These are phyloP conservation scores for Solanum etuberosum DNA, from an alignment of 257 asterid genomes.

Conservation along the genomic window DNA sequence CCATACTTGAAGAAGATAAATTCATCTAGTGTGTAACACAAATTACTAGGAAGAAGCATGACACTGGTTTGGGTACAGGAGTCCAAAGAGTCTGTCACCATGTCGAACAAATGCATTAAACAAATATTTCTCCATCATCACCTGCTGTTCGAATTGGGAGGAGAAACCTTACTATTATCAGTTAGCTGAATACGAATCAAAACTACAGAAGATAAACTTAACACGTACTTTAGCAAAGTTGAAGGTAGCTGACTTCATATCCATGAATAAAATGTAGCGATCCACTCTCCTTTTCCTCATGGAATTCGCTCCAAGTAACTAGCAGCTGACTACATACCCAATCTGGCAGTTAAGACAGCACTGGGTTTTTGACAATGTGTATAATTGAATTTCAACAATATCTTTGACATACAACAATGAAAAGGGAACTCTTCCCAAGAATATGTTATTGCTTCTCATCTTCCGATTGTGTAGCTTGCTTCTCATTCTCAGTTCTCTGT, in stretches of 20 bases:
- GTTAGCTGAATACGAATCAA: background rate
- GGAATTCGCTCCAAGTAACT: background rate
- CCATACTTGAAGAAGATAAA: background rate
- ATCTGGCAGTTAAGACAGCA: background rate
- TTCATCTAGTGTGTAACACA: background rate
- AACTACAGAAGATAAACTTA: background rate
- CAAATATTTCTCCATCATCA: background rate
- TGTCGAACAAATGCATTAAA: background rate
- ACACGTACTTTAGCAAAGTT: background rate
- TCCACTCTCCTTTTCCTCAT: background rate
- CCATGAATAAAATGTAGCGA: background rate
- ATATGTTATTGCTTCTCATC: slow-evolving; percentile 37
- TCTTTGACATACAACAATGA: background rate
- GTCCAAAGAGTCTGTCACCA: background rate
- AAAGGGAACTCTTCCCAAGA: background rate
- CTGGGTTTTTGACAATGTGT: background rate
- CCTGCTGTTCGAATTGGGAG: background rate
- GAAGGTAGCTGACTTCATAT: background rate
- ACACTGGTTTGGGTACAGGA: background rate
- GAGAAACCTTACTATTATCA: background rate
- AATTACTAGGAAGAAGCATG: background rate
- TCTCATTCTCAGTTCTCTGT: slow-evolving; percentile 25
- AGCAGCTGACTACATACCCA: background rate
- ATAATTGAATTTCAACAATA: background rate
- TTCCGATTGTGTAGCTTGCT: slow-evolving; percentile 16